Percentiles rank a stretch among this genome's conserved stretches.
phyloP scores from a whole-genome alignment of 2,329 filamentous ascomycete genomes.

The Pseudopyricularia cyperi region DNA sequence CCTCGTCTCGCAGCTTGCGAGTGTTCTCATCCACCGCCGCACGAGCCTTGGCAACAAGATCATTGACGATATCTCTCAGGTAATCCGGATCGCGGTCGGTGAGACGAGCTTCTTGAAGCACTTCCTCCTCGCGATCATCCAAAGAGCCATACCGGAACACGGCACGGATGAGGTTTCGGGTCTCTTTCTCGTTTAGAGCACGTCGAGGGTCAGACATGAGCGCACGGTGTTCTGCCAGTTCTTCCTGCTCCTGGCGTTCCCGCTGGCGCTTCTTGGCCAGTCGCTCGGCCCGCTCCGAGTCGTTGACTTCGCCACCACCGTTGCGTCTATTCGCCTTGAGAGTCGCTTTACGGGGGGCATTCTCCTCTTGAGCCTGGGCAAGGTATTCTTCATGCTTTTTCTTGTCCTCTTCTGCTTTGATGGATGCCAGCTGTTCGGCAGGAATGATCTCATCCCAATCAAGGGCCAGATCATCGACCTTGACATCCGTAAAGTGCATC shows the following conservation, averaged over 20 bases:
- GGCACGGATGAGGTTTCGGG: conserved; percentile 78
- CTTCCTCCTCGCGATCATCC: conserved; percentile 75
- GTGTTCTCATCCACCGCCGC: conserved; percentile 53
- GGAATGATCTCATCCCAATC: conserved; percentile 99
- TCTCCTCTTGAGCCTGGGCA: conserved; percentile 70
- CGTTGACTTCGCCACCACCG: conserved; percentile 19
- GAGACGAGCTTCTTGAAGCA: conserved; percentile 77
- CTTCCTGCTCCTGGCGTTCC: conserved; percentile 56
- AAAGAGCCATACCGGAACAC: conserved; percentile 86
- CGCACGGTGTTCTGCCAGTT: conserved; percentile 60
- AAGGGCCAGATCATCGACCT: conserved; percentile 66
- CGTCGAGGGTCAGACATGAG: conserved; percentile 72
- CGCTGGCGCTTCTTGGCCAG: conserved; percentile 53
- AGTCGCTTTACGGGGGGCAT: conserved; percentile 64
- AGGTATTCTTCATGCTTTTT: conserved; percentile 75
- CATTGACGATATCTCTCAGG: conserved; percentile 60
- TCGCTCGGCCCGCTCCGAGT: conserved; percentile 49
- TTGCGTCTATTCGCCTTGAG: conserved; percentile 40
- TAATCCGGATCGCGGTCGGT: conserved; percentile 71
- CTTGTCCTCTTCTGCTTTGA: conserved; percentile 81
- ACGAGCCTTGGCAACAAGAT: conserved; percentile 50
- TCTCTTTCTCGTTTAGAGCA: conserved; percentile 86
- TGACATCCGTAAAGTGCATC: conserved; percentile 95
- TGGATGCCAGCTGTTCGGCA: conserved; percentile 75
- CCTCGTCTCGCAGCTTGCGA: conserved; percentile 63